phyloP scores from a whole-genome alignment of 768 basidiomycete species.

The Phaeolepiota aurea region DNA sequence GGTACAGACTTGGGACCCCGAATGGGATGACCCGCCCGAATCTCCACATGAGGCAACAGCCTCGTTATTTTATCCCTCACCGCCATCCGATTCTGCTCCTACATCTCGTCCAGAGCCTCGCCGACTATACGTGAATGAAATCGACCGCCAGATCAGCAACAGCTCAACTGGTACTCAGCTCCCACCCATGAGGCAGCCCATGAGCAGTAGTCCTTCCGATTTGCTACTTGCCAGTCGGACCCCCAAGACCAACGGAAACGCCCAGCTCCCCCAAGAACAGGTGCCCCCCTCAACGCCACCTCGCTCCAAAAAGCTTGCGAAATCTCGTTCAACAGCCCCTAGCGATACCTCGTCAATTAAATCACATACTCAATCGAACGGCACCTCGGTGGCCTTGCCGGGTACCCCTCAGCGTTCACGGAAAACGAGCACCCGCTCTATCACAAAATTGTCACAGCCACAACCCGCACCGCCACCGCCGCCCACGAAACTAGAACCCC shows the following conservation, averaged over 20 bases:
- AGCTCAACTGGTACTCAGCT: no score
- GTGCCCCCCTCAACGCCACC: no score
- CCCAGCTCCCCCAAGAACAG: no score
- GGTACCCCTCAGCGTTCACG: not conserved
- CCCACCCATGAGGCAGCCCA: no score
- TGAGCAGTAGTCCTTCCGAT: no score
- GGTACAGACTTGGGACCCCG: constrained; percentile 2
- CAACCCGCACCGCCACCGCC: no score
- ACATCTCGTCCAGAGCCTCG: constrained; percentile 16
- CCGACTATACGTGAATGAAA: no score
- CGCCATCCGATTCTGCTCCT: not conserved
- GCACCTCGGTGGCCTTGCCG: not conserved
- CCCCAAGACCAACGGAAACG: no score
- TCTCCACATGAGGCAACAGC: constrained; percentile 2
- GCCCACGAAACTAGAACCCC: constrained; percentile 7
- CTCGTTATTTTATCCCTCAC: not conserved
- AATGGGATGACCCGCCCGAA: constrained; percentile 2
- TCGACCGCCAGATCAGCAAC: no score
- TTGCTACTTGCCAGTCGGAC: no score
- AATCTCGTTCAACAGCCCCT: constrained; percentile 8
- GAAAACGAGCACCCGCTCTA: not conserved
- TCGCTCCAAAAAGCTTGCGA: constrained; percentile 12
- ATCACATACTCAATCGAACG: not conserved
- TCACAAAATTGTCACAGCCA: not conserved
- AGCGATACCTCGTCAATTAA: constrained; percentile 1